phyloP scores from a whole-genome alignment of 345 rosid species.

The Cochlearia excelsa region DNA sequence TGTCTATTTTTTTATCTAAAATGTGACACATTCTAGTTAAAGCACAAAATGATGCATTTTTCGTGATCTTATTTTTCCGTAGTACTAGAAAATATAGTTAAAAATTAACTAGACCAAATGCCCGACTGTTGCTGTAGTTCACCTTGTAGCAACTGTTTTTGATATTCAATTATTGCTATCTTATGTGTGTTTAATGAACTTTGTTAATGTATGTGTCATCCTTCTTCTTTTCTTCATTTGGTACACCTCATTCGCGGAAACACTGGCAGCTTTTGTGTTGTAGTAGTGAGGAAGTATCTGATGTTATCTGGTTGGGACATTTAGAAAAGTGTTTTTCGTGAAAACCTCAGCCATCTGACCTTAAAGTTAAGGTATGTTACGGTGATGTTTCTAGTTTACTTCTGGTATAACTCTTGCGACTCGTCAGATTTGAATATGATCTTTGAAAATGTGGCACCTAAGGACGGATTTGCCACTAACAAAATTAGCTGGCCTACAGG shows the following conservation, averaged over 20 bases:
- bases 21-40: background rate
- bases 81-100: slow-evolving; percentile 91
- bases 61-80: slow-evolving; percentile 55
- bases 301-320: background rate
- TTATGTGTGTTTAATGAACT: background rate
- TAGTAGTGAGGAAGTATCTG: background rate
- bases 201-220: background rate
- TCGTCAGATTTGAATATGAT: slow-evolving; percentile 9
- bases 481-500: background rate
- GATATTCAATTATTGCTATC: background rate
- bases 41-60: slow-evolving; percentile 17
- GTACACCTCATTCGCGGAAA: background rate
- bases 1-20: background rate
- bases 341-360: background rate
- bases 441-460: too few relatives aligned
- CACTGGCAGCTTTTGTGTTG: background rate
- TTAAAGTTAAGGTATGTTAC: background rate
- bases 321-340: too few relatives aligned
- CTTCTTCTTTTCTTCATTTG: background rate
- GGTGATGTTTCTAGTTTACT: slow-evolving; percentile 14
- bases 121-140: slow-evolving; percentile 32
- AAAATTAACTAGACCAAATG: slow-evolving; percentile 79
- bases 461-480: background rate
- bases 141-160: slow-evolving; percentile 6
- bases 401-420: background rate